Conservation (phyloP, 164 flowering plant genomes). For the Kingdonia uniflora region DNA sequence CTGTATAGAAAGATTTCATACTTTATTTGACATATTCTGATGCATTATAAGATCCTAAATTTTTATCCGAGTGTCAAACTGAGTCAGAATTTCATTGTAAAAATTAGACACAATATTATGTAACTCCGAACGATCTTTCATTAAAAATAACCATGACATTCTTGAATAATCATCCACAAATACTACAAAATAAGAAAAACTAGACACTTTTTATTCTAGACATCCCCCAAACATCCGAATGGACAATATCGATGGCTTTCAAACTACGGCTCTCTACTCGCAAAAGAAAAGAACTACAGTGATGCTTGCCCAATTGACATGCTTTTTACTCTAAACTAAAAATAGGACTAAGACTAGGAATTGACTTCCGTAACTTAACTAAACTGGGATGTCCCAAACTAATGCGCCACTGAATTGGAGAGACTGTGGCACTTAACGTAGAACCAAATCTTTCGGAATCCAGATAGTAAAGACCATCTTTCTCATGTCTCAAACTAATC, state of each 20-base stretch:
- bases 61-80: neutral
- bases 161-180: too few species aligned
- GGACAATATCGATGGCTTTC: neutral
- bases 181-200: neutral
- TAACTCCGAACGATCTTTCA: neutral
- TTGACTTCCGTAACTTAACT: neutral
- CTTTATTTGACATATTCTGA: neutral
- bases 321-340: neutral
- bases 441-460: neutral
- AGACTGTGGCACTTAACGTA: neutral
- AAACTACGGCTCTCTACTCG: neutral
- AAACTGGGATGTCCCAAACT: neutral
- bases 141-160: neutral
- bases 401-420: neutral
- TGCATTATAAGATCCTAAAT: neutral
- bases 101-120: neutral
- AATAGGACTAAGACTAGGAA: neutral
- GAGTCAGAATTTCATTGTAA: neutral
- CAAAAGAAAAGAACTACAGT: neutral
- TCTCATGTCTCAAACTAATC: conserved; percentile 2
- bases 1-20: neutral
- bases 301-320: conserved; percentile 1
- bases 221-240: neutral
- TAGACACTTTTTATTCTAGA: too few species aligned
- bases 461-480: neutral